Conservation (phyloP, 2,329 filamentous ascomycete species). For the Magnaporthales sp. region DNA sequence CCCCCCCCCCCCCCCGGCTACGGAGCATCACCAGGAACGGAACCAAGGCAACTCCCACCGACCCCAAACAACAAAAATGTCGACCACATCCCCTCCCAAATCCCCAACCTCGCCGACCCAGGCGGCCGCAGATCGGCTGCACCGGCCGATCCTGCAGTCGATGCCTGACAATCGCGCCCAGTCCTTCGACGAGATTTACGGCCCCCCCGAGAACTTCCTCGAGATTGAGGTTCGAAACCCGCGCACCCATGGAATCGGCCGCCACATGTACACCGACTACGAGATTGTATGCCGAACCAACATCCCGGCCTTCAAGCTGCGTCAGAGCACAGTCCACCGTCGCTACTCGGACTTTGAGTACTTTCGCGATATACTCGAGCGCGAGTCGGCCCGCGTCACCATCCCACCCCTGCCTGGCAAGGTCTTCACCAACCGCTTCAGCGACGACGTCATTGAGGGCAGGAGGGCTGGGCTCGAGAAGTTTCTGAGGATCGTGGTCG, state of each 20-base stretch:
- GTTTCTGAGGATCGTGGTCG: slow-evolving; percentile 95
- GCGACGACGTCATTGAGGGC: slow-evolving; percentile 96
- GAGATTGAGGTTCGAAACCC: slow-evolving; percentile 97
- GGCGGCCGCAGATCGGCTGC: slow-evolving; percentile 24
- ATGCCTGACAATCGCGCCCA: slow-evolving; percentile 74
- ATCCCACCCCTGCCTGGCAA: slow-evolving; percentile 95
- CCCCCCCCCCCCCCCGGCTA: background rate
- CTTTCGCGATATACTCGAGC: slow-evolving; percentile 95
- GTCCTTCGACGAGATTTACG: slow-evolving; percentile 98
- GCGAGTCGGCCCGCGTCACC: slow-evolving; percentile 86
- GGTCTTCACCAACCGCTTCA: slow-evolving; percentile 96
- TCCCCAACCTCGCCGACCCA: slow-evolving; percentile 33
- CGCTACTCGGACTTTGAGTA: slow-evolving; percentile 98
- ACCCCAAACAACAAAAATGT: slow-evolving; percentile 9
- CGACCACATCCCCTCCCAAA: slow-evolving; percentile 43
- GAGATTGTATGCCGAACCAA: slow-evolving; percentile 97
- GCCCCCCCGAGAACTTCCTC: slow-evolving; percentile 94
- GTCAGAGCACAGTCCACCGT: slow-evolving; percentile 76
- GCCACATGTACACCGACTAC: slow-evolving; percentile 97
- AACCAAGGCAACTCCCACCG: background rate
- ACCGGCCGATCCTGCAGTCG: slow-evolving; percentile 52
- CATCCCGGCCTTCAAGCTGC: slow-evolving; percentile 97
- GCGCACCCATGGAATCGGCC: slow-evolving; percentile 86
- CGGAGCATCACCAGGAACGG: background rate
- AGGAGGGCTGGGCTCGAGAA: slow-evolving; percentile 84